phyloP scores from a whole-genome alignment of 2,329 filamentous ascomycete genomes.

The Botrytis cinerea region DNA sequence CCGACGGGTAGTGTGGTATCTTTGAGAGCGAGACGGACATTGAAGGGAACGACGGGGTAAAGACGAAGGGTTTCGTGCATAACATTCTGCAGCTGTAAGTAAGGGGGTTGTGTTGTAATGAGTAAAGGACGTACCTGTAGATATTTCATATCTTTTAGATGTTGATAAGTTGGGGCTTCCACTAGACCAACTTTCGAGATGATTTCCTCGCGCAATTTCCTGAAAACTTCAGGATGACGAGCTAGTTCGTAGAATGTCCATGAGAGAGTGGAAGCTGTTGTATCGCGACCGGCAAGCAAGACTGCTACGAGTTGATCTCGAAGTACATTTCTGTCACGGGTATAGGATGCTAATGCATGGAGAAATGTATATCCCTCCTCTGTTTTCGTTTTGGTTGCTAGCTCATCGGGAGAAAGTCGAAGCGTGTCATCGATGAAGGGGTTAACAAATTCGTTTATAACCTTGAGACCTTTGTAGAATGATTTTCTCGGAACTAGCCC shows the following conservation, averaged over 20 bases:
- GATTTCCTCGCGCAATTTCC: conserved; percentile 74
- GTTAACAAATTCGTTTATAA: conserved; percentile 75
- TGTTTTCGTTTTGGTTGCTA: conserved; percentile 70
- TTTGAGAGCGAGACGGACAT: conserved; percentile 69
- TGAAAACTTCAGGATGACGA: conserved; percentile 65
- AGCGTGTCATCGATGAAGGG: conserved; percentile 76
- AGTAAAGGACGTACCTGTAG: conserved; percentile 48
- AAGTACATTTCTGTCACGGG: conserved; percentile 68
- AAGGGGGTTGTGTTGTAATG: neutral
- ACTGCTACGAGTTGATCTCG: conserved; percentile 84
- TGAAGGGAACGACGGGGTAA: conserved; percentile 78
- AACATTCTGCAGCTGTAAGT: conserved; percentile 51
- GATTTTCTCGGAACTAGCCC: conserved; percentile 61
- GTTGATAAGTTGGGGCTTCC: conserved; percentile 67
- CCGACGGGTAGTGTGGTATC: conserved; percentile 76
- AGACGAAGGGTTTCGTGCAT: conserved; percentile 78
- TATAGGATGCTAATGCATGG: conserved; percentile 80
- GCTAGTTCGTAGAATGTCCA: conserved; percentile 84
- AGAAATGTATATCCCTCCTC: conserved; percentile 80
- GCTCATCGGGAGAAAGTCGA: conserved; percentile 67
- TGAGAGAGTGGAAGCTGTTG: conserved; percentile 77
- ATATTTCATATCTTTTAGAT: conserved; percentile 88
- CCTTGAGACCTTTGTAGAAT: conserved; percentile 64
- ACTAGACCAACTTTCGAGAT: conserved; percentile 63
- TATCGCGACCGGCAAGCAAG: conserved; percentile 83